Base-by-base conservation (phyloP, 116 monocot species). In the Zostera marina region DNA sequence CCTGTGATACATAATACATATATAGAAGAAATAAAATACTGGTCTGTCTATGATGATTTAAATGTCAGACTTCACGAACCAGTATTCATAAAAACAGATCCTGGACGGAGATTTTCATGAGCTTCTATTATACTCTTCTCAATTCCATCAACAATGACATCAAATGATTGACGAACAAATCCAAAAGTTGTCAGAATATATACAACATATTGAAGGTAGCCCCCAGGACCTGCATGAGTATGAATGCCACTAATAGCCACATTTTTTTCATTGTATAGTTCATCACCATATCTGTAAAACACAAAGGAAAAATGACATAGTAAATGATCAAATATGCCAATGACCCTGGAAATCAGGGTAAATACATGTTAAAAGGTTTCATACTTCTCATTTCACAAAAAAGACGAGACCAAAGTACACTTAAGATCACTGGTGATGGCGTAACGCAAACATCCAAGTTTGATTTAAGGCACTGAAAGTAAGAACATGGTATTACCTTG, bases 161-260 rank as follows among this genome's bases (percentile, higher is more conserved):
- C 79, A 64, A 96, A 96, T 61, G 96, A 89, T 64, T 96, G 89
- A 41, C 72, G 80, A 19, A 96, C 82, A 57, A 96, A 96, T 11
- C 96, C 96, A 55, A 96, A 61, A 47, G 96, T 89, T 52, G 96
- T 96, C 16, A 96, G 65, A 68, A 96, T 82, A 60, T 96, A 96
- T 16, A 78, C 73, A 54, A 96, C 69, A 74, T 96, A 89, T 49
- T 96, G 96, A 72, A 96, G 96, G 70, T 96, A 96, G 58, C 96
- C 96, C 11, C 96, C 96, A 64, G 96, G 96, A 8, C 96, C 96
- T 68, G 82, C 81, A 72, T 96, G 96, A 42, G 96, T 89, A 58
- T 96, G 96, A 64, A 80, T 96, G 43, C 96, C 96, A 73, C 82
- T 89, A 55, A 96, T 89, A 60, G 79, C 96, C 20, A 96, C 89